phyloP scores from a whole-genome alignment of 140 eudicot species.

The Anethum foeniculum region DNA sequence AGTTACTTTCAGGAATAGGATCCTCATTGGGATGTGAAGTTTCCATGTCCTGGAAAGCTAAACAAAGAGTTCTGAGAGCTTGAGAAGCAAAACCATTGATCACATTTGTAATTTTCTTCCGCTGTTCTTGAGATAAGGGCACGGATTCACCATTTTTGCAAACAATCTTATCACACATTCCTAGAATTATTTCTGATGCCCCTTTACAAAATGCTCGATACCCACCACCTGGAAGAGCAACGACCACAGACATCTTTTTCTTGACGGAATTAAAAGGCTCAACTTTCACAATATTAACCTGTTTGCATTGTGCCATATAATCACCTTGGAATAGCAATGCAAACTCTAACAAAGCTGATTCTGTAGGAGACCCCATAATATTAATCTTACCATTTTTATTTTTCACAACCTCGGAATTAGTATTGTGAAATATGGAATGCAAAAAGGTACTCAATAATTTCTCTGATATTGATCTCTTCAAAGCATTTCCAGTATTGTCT shows the following conservation, averaged over 20 bases:
- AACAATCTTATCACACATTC: constrained; percentile 47
- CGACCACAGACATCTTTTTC: constrained; percentile 82
- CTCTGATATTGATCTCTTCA: constrained; percentile 35
- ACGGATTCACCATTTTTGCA: constrained; percentile 43
- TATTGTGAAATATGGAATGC: constrained; percentile 54
- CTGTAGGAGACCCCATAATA: constrained; percentile 85
- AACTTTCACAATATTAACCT: constrained; percentile 39
- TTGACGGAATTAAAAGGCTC: constrained; percentile 82
- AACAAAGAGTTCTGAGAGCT: constrained; percentile 71
- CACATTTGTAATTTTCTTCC: constrained; percentile 40
- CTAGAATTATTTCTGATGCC: constrained; percentile 63
- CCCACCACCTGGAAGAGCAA: constrained; percentile 39
- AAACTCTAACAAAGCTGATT: constrained; percentile 68
- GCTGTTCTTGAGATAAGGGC: constrained; percentile 42
- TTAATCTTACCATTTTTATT: constrained; percentile 49
- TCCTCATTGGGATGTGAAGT: constrained; percentile 16
- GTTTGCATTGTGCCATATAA: constrained; percentile 17
- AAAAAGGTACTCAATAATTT: constrained; percentile 25
- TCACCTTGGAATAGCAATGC: constrained; percentile 47
- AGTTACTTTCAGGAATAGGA: constrained; percentile 51
- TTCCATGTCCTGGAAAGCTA: constrained; percentile 62
- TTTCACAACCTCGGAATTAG: constrained; percentile 58
- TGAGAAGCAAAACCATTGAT: constrained; percentile 67
- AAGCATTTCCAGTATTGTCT: constrained; percentile 15
- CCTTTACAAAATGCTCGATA: constrained; percentile 70